Base-by-base conservation (phyloP, 352 stramenopile genomes). In the Saprolegnia parasitica region DNA sequence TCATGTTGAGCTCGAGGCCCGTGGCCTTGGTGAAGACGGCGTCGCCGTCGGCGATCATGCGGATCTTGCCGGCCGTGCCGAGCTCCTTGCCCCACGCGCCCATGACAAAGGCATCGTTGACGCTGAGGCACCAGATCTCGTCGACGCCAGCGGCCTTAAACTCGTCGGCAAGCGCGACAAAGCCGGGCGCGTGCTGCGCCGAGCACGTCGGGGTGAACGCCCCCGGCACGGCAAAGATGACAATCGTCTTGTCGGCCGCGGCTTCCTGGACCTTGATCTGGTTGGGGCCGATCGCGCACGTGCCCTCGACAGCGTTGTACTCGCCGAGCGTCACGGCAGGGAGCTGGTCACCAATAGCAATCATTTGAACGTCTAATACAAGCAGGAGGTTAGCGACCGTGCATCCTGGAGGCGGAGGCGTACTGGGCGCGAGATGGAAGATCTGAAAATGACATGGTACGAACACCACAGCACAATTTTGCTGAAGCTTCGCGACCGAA, bases 81-180 rank as follows among this genome's bases (percentile, higher is more conserved):
- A 77, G 80, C 76, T 87, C 71, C 65, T 68, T 76, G 56, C 86
- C 85, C 73, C 90, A 65, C 56, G 56, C 56, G 15, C 56, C 56
- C 56, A 65, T 65, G 9, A 65, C 56, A 23, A 65, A 65, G 18
- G 56, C 56, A 32, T 65, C 56, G 56, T 65, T 65, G 56, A 65
- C 56, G n/a, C 29, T 50, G 56, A 65, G 24, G 56, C 56, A 65
- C 56, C 56, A 81, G 68, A 81, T 82, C 39, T 91, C 81, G 23
- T 78, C 85, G 18, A 97, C 83, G 77, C 56, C 56, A 4, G 56
- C 56, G 6, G 56, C 56, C 56, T 65, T 65, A 32, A 65, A 24
- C 23, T 65, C 56, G 56, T 65, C 37, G 56, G 47, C 21, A 32
- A 54, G 56, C 40, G 47, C 18, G 32, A 65, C 37, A 39, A 52